Conservation (phyloP, 2,329 filamentous ascomycete genomes). For the Didymella lethalis region DNA sequence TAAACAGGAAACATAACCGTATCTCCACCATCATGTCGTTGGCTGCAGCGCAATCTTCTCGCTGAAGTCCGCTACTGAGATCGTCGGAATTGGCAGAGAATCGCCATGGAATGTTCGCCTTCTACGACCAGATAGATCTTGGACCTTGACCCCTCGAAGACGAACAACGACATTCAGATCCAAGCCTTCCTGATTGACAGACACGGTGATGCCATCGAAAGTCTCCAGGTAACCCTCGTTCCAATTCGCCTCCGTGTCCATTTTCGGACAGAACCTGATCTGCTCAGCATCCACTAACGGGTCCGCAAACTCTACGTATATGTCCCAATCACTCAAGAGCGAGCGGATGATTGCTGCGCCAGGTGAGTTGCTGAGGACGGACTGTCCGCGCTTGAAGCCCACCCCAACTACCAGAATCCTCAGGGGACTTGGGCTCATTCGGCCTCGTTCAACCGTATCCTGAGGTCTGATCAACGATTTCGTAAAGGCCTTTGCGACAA, state of each 20-base stretch:
- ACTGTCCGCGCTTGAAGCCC: not conserved
- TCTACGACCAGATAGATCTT: slow-evolving; percentile 26
- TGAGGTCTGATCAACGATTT: not conserved
- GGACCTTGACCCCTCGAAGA: slow-evolving; percentile 46
- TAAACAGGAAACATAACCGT: not conserved
- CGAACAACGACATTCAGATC: slow-evolving; percentile 52
- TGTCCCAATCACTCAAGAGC: slow-evolving; percentile 35
- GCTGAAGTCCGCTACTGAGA: not conserved
- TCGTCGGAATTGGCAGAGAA: not conserved
- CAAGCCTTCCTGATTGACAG: slow-evolving; percentile 55
- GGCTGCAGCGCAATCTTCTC: not conserved
- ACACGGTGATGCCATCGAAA: slow-evolving; percentile 57
- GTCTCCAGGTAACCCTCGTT: slow-evolving; percentile 46
- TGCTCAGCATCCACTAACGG: slow-evolving; percentile 55
- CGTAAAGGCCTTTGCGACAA: not conserved
- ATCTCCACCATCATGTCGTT: not conserved
- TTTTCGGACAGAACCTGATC: slow-evolving; percentile 44
- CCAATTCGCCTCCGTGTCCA: slow-evolving; percentile 48
- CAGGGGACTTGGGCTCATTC: not conserved
- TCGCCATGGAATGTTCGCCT: not conserved
- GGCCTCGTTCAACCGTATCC: slow-evolving; percentile 1
- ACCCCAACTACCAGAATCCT: not conserved
- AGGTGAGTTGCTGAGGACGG: not conserved
- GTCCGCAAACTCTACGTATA: slow-evolving; percentile 57
- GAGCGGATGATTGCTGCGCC: not conserved